Percentiles rank a stretch among this genome's conserved stretches.
Conservation (phyloP, 164 flowering plant genomes). For the Magnolia sinica region DNA sequence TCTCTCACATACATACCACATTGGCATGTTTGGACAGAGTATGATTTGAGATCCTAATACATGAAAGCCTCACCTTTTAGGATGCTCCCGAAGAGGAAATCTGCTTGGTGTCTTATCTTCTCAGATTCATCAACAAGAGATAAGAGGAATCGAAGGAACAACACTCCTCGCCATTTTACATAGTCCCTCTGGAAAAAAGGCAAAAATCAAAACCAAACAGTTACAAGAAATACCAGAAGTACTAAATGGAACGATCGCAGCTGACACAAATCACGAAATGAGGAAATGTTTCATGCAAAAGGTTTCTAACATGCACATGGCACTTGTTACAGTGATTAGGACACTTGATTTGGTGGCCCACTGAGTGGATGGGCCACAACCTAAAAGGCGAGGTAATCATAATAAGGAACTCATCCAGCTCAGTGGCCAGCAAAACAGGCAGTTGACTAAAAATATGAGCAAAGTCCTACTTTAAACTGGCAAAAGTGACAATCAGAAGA, state of each 20-base stretch:
- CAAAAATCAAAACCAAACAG: background rate
- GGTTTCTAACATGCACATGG: background rate
- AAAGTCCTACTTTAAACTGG: too few species aligned
- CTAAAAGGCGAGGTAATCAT: background rate
- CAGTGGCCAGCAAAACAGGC: too few species aligned
- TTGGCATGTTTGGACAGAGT: background rate
- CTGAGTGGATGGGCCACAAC: background rate
- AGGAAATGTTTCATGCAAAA: background rate
- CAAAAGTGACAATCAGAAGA: background rate
- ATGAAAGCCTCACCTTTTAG: conserved; percentile 58
- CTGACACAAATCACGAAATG: background rate
- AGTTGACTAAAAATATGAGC: too few species aligned
- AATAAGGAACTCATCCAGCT: too few species aligned
- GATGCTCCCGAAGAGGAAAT: conserved; percentile 86
- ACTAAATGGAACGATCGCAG: background rate
- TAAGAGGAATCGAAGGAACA: conserved; percentile 85
- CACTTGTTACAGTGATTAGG: background rate
- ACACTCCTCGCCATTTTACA: conserved; percentile 97
- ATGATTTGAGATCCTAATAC: background rate
- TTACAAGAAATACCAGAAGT: background rate
- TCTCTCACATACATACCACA: too few species aligned
- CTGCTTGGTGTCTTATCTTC: conserved; percentile 82
- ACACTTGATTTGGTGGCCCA: background rate
- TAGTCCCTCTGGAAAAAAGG: conserved; percentile 68
- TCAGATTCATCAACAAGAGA: conserved; percentile 93